Conservation (phyloP, 1,284 basidiomycete species). For the Schizopora paradoxa region DNA sequence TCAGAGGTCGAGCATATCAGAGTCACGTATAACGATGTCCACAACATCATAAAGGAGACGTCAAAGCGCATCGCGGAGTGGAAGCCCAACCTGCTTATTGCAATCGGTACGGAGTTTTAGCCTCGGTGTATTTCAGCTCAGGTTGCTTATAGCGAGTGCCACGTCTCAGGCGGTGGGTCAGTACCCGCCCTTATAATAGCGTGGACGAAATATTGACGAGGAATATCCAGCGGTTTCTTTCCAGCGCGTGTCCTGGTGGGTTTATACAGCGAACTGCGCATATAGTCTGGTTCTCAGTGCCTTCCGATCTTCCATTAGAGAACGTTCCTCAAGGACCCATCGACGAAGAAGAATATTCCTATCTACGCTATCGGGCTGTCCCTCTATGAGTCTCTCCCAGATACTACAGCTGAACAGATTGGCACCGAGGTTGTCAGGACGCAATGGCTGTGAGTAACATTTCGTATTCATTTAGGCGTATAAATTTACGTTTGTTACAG, state of each 20-base stretch:
- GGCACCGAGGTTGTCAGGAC: slow-evolving; percentile 85
- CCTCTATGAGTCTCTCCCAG: slow-evolving; percentile 83
- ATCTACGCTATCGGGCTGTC: slow-evolving; percentile 92
- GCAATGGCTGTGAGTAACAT: slow-evolving; percentile 77
- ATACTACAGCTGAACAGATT: slow-evolving; percentile 69
- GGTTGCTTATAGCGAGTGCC: slow-evolving; percentile 5
- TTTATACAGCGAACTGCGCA: slow-evolving; percentile 8
- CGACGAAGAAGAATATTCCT: slow-evolving; percentile 75
- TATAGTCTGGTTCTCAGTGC: slow-evolving; percentile 3
- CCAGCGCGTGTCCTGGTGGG: slow-evolving; percentile 84
- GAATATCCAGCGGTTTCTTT: slow-evolving; percentile 74
- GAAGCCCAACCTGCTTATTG: slow-evolving; percentile 74
- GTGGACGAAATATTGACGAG: slow-evolving; percentile 20
- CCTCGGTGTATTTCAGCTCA: background rate
- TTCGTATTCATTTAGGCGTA: slow-evolving; percentile 2
- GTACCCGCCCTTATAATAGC: slow-evolving; percentile 29
- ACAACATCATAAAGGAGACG: slow-evolving; percentile 66
- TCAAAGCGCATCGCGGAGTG: slow-evolving; percentile 64
- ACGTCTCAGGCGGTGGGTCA: slow-evolving; percentile 66
- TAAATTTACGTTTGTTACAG: slow-evolving; percentile 27
- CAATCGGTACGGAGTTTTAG: slow-evolving; percentile 56
- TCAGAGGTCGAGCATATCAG: slow-evolving; percentile 48
- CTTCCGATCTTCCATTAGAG: slow-evolving; percentile 41
- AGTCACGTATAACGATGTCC: slow-evolving; percentile 81
- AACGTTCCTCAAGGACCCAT: slow-evolving; percentile 77